Percentiles rank a stretch among this genome's conserved stretches.
These are phyloP conservation scores for Colletotrichum ledebouriae DNA, from an alignment of 2,329 filamentous ascomycete genomes.

Conservation along the genomic window DNA sequence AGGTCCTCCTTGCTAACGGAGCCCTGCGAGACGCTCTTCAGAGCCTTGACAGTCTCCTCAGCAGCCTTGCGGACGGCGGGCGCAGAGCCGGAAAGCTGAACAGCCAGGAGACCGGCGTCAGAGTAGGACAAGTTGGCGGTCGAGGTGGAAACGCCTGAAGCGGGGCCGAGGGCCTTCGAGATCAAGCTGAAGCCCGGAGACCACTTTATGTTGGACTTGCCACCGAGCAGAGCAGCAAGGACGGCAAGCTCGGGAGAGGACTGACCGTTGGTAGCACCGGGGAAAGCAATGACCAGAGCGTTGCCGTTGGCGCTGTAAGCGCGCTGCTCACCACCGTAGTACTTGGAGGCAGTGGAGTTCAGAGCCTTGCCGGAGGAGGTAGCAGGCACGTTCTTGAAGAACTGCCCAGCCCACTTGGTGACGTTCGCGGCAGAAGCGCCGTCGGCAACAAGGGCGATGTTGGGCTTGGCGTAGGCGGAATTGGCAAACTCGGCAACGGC, in stretches of 20 bases:
- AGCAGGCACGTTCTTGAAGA: slow-evolving; percentile 82
- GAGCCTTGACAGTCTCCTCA: slow-evolving; percentile 80
- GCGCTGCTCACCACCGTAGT: slow-evolving; percentile 95
- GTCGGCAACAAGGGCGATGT: slow-evolving; percentile 92
- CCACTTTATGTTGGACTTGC: slow-evolving; percentile 95
- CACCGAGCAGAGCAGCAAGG: slow-evolving; percentile 89
- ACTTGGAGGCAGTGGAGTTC: slow-evolving; percentile 78
- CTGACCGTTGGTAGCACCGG: slow-evolving; percentile 82
- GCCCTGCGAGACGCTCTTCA: slow-evolving; percentile 85
- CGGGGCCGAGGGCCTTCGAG: slow-evolving; percentile 79
- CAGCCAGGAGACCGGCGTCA: slow-evolving; percentile 89
- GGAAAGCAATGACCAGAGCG: slow-evolving; percentile 91
- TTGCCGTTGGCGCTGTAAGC: slow-evolving; percentile 83
- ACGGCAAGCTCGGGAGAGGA: slow-evolving; percentile 94
- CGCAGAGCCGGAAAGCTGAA: slow-evolving; percentile 84
- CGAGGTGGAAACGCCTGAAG: slow-evolving; percentile 75
- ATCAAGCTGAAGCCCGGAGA: slow-evolving; percentile 92
- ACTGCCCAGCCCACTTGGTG: slow-evolving; percentile 91
- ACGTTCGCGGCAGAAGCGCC: slow-evolving; percentile 83
- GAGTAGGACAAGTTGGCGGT: slow-evolving; percentile 90
- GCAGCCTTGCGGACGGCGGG: slow-evolving; percentile 80
- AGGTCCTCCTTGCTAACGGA: slow-evolving; percentile 86
- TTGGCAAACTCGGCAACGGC: slow-evolving; percentile 81
- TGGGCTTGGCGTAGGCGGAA: slow-evolving; percentile 87
- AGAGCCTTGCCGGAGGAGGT: slow-evolving; percentile 66